Evolutionary conservation across 2,329 filamentous ascomycete genomes (phyloP), one percentile per base, ranked within the genome.

Genomic region (Colletotrichum lupini): DNA sequence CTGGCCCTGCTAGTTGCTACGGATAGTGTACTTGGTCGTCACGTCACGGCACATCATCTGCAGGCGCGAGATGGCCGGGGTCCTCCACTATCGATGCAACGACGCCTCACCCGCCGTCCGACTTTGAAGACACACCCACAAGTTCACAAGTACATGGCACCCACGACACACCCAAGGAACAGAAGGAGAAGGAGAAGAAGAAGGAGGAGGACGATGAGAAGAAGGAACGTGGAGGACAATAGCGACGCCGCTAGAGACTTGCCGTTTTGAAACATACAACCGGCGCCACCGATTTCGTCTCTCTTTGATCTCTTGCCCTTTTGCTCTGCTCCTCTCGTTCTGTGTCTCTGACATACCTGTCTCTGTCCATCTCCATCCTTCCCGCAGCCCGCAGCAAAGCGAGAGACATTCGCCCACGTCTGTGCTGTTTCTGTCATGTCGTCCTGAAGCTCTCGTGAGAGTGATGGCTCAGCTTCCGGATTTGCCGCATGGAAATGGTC

Each of bases 271-370:
- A 65, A 57, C 60, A 52, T 35, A n/a, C 53, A 65, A 58, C 65
- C 61, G 67, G 61, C 67, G 67, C 67, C 52, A 69, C 67, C 67
- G 37, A 65, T 65, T 14, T 46, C 35, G 53, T 24, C n/a, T 52
- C 62, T 35, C 9, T 30, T 26, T 66, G 28, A 19, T 19, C 30
- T 37, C 35, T 35, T 65, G 35, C 53, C 32, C 53, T 30, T 46
- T 32, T 26, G 53, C 24, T 24, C 35, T 67, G 30, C 42, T 58
- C 24, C 49, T 67, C 35, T 67, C 26, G 19, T 22, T 49, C 42
- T 52, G 53, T 24, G 24, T 52, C 62, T 57, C 19, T 32, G 19
- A 9, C 53, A 26, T 24, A 22, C 11, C 9, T 26, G 30, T 16
- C n/a, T 12, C n/a, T 37, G 7, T 56, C 8, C 49, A 55, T 56